Percentiles rank a stretch among this genome's conserved stretches.
These are phyloP conservation scores for Pistacia integerrima DNA, from an alignment of 345 rosid genomes.

Conservation along the genomic window DNA sequence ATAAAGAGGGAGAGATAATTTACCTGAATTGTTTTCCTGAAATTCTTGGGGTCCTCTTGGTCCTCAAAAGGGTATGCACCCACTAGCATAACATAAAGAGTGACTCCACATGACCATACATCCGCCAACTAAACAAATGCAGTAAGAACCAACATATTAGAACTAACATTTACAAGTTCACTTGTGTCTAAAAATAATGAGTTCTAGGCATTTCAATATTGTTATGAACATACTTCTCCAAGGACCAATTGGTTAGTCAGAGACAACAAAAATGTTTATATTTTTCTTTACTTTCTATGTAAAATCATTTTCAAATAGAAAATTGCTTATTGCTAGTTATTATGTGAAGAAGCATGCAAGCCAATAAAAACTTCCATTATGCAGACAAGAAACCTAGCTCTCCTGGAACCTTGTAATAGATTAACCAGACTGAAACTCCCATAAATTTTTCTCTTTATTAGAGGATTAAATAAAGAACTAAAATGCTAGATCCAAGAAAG, in stretches of 20 bases:
- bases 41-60: conserved; percentile 82
- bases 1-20: background rate
- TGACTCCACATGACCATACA: conserved; percentile 98
- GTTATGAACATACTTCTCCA: background rate
- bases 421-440: background rate
- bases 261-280: background rate
- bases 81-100: conserved; percentile 90
- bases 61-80: conserved; percentile 97
- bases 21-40: conserved; percentile 93
- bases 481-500: background rate
- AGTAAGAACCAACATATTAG: background rate
- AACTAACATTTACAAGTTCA: background rate
- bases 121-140: conserved; percentile 65
- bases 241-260: background rate
- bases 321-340: background rate
- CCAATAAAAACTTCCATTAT: background rate
- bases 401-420: background rate
- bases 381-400: background rate
- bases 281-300: background rate
- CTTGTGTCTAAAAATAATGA: background rate
- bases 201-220: background rate
- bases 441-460: background rate
- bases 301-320: background rate
- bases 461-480: background rate
- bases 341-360: background rate